Evolutionary conservation across 2,329 filamentous ascomycete genomes (phyloP).

Genomic region (Cercospora sesami): DNA sequence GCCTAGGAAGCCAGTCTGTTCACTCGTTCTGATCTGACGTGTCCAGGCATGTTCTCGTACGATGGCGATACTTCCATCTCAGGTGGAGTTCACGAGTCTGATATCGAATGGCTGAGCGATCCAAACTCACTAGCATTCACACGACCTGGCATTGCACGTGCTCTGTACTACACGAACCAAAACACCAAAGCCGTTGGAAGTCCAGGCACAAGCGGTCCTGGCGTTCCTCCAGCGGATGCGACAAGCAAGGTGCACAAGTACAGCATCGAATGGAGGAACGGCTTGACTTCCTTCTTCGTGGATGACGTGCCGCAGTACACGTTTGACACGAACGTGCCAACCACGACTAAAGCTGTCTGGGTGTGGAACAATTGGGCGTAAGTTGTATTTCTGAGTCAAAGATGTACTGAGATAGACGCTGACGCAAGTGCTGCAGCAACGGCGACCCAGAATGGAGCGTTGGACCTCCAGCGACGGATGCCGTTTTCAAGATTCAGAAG

Average conservation of each 20-base stretch:
- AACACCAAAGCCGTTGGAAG: not conserved
- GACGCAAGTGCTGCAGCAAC: conserved; percentile 12
- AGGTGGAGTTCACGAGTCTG: conserved; percentile 22
- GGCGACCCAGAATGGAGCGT: conserved; percentile 24
- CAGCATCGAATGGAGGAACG: conserved; percentile 27
- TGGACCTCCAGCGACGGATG: conserved; percentile 24
- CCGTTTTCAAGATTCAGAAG: conserved; percentile 26
- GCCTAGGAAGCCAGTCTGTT: not conserved
- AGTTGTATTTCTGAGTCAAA: conserved; percentile 5
- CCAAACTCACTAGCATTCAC: conserved; percentile 16
- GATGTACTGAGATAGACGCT: not conserved
- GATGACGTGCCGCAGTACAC: conserved; percentile 22
- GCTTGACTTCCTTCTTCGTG: conserved; percentile 22
- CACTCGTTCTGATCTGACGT: not conserved
- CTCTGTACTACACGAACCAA: conserved; percentile 25
- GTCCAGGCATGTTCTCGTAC: conserved; percentile 28
- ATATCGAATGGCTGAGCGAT: conserved; percentile 30
- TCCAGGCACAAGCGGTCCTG: conserved; percentile 6
- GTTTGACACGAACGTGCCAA: conserved; percentile 23
- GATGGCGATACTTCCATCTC: conserved; percentile 18
- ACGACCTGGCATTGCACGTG: conserved; percentile 5
- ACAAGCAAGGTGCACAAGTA: conserved; percentile 21
- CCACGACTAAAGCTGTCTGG: conserved; percentile 23
- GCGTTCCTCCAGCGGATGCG: conserved; percentile 11
- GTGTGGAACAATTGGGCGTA: conserved; percentile 31